These are phyloP conservation scores for Boletellus emodensis DNA, from an alignment of 768 basidiomycete genomes.

Conservation along the genomic window DNA sequence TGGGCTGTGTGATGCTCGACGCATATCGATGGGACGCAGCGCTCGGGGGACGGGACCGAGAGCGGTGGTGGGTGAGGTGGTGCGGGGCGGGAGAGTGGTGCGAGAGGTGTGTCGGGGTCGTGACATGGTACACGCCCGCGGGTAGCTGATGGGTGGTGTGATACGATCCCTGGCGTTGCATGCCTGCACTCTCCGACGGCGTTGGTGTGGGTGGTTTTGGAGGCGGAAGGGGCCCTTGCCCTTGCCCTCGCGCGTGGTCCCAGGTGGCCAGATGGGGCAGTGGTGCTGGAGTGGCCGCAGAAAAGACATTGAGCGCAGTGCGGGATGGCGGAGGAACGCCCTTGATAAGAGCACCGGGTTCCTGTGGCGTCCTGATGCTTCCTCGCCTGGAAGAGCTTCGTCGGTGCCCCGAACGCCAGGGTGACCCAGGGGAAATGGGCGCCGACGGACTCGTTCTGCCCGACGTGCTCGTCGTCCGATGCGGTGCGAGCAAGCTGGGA, in stretches of 20 bases:
- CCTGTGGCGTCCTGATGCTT: constrained; percentile 15
- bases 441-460: constrained; percentile 6
- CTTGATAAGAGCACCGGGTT: constrained; percentile 9
- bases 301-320: constrained; percentile 10
- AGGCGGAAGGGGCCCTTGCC: background rate
- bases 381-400: constrained; percentile 19
- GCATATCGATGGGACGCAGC: constrained; percentile 31
- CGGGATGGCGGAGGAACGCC: constrained; percentile 21
- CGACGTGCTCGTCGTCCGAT: constrained; percentile 5
- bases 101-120: constrained; percentile 13
- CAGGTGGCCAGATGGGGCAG: constrained; percentile 8
- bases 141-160: constrained; percentile 10
- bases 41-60: constrained; percentile 28
- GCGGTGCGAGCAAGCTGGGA: background rate
- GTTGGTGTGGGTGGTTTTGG: constrained; percentile 2
- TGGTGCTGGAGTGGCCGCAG: constrained; percentile 11
- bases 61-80: constrained; percentile 18
- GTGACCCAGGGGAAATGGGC: constrained; percentile 17
- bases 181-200: constrained; percentile 5
- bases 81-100: constrained; percentile 14
- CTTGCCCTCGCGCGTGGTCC: constrained; percentile 9
- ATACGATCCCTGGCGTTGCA: constrained; percentile 20
- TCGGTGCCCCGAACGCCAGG: constrained; percentile 14
- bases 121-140: constrained; percentile 5
- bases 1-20: constrained; percentile 23